Percentiles rank a stretch among this genome's conserved stretches.
Conservation (phyloP, 225 moss, liverwort and hornwort species). For the Climacium dendroides region DNA sequence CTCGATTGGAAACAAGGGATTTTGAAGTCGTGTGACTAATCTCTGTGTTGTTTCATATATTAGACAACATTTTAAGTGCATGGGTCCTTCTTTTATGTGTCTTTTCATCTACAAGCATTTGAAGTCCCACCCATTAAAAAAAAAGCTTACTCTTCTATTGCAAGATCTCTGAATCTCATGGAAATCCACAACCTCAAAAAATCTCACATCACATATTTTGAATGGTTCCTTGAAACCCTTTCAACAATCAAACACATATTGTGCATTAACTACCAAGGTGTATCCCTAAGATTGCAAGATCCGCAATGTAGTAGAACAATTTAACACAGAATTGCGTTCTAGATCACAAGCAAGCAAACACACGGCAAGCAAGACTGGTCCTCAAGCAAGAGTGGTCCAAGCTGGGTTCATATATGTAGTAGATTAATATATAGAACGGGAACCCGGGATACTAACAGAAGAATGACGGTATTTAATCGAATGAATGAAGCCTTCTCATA, state of each 20-base stretch:
- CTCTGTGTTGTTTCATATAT: background rate
- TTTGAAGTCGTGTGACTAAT: background rate
- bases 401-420: background rate
- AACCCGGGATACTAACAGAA: background rate
- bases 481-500: background rate
- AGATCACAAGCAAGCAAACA: background rate
- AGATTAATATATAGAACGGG: background rate
- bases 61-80: background rate
- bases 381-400: background rate
- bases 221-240: background rate
- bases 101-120: background rate
- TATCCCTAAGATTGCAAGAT: too few species aligned
- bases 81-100: accelerated
- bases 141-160: background rate
- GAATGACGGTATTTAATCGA: background rate
- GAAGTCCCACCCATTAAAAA: background rate
- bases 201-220: background rate
- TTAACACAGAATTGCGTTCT: background rate
- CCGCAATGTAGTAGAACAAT: too few species aligned
- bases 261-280: background rate
- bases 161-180: background rate
- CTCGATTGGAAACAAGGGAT: background rate
- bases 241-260: background rate
- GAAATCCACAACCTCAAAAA: background rate
- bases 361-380: too few species aligned